These are phyloP conservation scores for Murraya paniculata DNA, from an alignment of 345 rosid genomes.

Conservation along the genomic window DNA sequence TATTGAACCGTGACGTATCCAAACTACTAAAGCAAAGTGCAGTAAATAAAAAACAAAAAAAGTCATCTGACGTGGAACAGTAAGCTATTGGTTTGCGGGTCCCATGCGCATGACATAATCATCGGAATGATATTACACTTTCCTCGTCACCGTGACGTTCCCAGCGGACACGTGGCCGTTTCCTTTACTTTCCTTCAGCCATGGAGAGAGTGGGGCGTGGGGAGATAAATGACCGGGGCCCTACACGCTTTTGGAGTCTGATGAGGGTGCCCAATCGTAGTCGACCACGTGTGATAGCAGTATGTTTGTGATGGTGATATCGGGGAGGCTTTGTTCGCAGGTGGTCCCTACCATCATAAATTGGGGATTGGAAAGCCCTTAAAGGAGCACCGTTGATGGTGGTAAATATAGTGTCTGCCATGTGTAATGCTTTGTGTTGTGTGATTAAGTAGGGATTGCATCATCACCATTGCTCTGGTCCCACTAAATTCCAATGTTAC, in stretches of 20 bases:
- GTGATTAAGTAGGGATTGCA: conserved; percentile 7
- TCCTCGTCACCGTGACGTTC: conserved; percentile 42
- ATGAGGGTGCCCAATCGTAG: background rate
- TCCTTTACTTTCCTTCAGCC: conserved; percentile 33
- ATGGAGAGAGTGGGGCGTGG: conserved; percentile 31
- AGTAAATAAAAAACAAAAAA: background rate
- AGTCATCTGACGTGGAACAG: conserved; percentile 17
- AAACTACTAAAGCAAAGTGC: conserved; percentile 1
- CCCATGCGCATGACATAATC: conserved; percentile 26
- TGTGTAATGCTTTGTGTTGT: conserved; percentile 10
- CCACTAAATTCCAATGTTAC: background rate
- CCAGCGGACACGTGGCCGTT: conserved; percentile 30
- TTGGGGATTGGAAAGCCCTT: background rate
- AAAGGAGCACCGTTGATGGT: conserved; percentile 32
- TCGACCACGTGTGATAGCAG: conserved; percentile 1
- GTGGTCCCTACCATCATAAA: conserved; percentile 23
- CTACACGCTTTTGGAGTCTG: background rate
- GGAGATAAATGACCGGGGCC: background rate
- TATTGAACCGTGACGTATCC: conserved; percentile 20
- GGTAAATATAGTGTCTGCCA: conserved; percentile 32
- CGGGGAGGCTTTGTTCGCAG: background rate
- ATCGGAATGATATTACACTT: conserved; percentile 22
- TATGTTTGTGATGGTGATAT: background rate
- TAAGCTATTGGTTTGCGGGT: background rate
- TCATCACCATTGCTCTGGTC: background rate